Evolutionary conservation across 345 rosid species (phyloP), one percentile per base, ranked within the genome.

Genomic region (Salix brachista): DNA sequence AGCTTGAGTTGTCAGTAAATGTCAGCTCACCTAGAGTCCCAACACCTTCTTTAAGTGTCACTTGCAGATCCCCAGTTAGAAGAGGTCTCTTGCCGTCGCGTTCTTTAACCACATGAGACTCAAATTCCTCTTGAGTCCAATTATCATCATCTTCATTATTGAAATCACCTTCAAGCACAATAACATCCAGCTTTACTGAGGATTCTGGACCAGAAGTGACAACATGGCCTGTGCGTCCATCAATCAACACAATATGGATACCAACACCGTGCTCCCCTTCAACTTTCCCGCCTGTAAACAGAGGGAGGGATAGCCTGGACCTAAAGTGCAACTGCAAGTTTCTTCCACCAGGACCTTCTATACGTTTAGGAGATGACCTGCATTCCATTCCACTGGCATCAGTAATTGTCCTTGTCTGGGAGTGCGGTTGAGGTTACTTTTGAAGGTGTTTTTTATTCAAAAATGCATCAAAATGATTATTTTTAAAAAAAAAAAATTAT

Each of bases 161-260:
- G 71, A 85, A 85, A 72, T 85, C 86, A 16, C 88, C 88, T 72
- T 79, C 84, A 44, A 85, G 86, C 70, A 83, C 88, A 54, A 83
- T 41, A 0, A 83, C 76, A 14, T 83, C 86, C 30, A 85, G 54
- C n/a, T 83, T 85, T 21, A 58, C 78, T 1, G 78, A 71, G 52
- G 88, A 79, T 78, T 85, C 84, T 16, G 77, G 86, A 69, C 84
- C 88, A 0, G 81, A 69, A 32, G 79, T 77, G 44, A 85, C 69
- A n/a, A 83, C 79, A 61, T 2, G 61, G 52, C 82, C 84, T 23
- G 80, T 61, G 68, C 62, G 79, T 42, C 81, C 78, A 71, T 85
- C 84, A 9, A 83, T 74, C 83, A 85, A 68, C 61, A 77, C 86
- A 41, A 85, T 14, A 18, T 70, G 72, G 69, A 85, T 52, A 2